phyloP scores from a whole-genome alignment of 495 filamentous ascomycete species.

The Tuber aestivum region DNA sequence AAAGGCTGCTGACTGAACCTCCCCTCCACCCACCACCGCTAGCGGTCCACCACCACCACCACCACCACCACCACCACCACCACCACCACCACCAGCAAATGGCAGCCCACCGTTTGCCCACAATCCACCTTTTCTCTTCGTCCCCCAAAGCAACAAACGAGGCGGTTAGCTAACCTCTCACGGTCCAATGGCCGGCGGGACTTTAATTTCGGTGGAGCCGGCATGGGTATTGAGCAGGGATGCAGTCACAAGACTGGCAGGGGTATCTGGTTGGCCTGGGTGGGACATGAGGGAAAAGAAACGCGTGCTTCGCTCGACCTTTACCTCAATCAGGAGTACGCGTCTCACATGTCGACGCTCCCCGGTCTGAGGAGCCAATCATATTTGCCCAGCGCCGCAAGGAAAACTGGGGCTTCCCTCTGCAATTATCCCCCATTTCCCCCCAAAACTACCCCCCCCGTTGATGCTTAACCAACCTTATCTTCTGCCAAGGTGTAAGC shows the following conservation, averaged over 20 bases:
- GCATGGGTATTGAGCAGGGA: conserved; percentile 37
- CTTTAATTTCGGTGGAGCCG: conserved; percentile 40
- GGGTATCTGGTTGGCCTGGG: conserved; percentile 29
- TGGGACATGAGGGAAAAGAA: conserved; percentile 30
- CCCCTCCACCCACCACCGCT: conserved; percentile 10
- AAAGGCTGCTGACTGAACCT: conserved; percentile 22
- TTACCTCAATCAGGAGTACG: conserved; percentile 15
- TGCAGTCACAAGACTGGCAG: conserved; percentile 35
- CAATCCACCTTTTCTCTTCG: conserved; percentile 20
- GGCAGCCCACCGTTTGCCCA: conserved; percentile 30
- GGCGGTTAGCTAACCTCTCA: conserved; percentile 34
- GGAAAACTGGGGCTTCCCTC: conserved; percentile 23
- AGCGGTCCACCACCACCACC: too few relatives aligned
- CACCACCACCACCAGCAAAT: conserved; percentile 15
- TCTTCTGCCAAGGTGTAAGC: conserved; percentile 16
- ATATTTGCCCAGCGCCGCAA: conserved; percentile 18
- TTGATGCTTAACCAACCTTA: conserved; percentile 18
- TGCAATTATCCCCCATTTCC: conserved; percentile 35
- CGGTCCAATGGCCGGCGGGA: conserved; percentile 29
- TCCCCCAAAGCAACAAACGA: conserved; percentile 30
- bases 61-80: conserved; percentile 7
- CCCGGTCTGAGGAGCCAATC: conserved; percentile 20
- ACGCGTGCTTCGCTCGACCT: conserved; percentile 33
- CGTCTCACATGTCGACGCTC: conserved; percentile 36
- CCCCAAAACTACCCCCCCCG: conserved; percentile 13